These are phyloP conservation scores for Chytriomyces sp. DNA, from an alignment of 192 early-diverging fungal genomes.

Conservation along the genomic window DNA sequence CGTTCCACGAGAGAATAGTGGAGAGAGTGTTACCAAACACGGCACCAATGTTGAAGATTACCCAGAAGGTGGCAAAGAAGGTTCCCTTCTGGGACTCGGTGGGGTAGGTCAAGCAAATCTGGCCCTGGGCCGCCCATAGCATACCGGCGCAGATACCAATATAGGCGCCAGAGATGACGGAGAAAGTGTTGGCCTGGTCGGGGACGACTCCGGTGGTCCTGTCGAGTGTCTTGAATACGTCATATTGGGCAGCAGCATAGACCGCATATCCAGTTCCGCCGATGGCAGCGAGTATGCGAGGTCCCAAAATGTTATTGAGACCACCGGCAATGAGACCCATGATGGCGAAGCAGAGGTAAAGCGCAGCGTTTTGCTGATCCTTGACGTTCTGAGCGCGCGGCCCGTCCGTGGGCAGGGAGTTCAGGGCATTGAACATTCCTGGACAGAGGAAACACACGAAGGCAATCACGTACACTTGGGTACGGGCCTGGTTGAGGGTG, in stretches of 20 bases:
- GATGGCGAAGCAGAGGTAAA: slow-evolving; percentile 77
- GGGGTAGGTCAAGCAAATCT: slow-evolving; percentile 88
- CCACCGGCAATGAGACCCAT: slow-evolving; percentile 76
- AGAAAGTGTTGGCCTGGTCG: slow-evolving; percentile 52
- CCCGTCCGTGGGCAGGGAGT: slow-evolving; percentile 31
- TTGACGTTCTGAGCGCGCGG: slow-evolving; percentile 65
- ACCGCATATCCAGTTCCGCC: slow-evolving; percentile 73
- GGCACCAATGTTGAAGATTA: slow-evolving; percentile 82
- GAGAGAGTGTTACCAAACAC: slow-evolving; percentile 77
- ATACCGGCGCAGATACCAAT: slow-evolving; percentile 84
- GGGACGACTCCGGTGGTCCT: slow-evolving; percentile 29
- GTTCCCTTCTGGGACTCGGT: slow-evolving; percentile 78
- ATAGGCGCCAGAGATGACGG: slow-evolving; percentile 74
- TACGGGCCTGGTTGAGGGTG: slow-evolving; percentile 46
- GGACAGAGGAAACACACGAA: slow-evolving; percentile 79
- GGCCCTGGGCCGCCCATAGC: slow-evolving; percentile 57
- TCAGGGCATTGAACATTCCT: slow-evolving; percentile 73
- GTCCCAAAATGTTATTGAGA: slow-evolving; percentile 78
- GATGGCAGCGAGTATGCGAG: slow-evolving; percentile 66
- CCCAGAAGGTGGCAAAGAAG: slow-evolving; percentile 86
- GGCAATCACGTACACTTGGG: slow-evolving; percentile 70
- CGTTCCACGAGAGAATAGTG: slow-evolving; percentile 71
- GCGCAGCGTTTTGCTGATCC: slow-evolving; percentile 61
- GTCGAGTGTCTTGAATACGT: slow-evolving; percentile 65
- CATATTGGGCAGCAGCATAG: slow-evolving; percentile 76